Percentiles rank a stretch among this genome's conserved stretches.
phyloP scores from a whole-genome alignment of 2,329 filamentous ascomycete species.

The Aspergillus sp. region DNA sequence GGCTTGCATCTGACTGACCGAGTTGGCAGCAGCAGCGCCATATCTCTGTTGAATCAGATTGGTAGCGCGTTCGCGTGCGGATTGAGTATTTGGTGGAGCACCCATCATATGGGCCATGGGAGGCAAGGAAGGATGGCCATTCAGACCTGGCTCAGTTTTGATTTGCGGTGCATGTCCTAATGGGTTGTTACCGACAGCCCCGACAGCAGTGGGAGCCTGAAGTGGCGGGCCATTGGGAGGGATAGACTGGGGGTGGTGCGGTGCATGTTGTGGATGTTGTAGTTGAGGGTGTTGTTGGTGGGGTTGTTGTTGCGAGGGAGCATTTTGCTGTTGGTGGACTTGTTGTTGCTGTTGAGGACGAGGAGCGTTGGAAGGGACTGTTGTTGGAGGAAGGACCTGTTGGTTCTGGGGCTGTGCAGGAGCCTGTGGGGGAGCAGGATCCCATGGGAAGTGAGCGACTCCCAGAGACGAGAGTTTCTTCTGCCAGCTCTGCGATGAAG shows the following conservation, averaged over 20 bases:
- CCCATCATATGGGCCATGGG: slow-evolving; percentile 36
- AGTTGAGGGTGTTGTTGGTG: slow-evolving; percentile 28
- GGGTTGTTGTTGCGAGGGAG: slow-evolving; percentile 35
- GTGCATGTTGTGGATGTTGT: slow-evolving; percentile 34
- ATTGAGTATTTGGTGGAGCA: slow-evolving; percentile 42
- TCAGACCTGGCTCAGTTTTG: slow-evolving; percentile 54
- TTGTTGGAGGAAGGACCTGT: slow-evolving; percentile 36
- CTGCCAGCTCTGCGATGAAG: slow-evolving; percentile 76
- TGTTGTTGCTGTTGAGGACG: slow-evolving; percentile 34
- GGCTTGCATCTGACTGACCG: slow-evolving; percentile 46
- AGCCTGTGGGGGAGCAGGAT: slow-evolving; percentile 69
- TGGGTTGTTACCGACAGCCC: slow-evolving; percentile 19
- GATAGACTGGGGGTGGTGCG: slow-evolving; percentile 34
- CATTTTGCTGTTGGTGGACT: slow-evolving; percentile 31
- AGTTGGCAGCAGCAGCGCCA: slow-evolving; percentile 43
- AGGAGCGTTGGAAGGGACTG: slow-evolving; percentile 47
- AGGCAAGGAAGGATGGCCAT: slow-evolving; percentile 33
- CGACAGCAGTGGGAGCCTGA: slow-evolving; percentile 22
- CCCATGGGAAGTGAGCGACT: slow-evolving; percentile 92
- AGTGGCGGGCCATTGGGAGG: slow-evolving; percentile 28
- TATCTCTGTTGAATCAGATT: slow-evolving; percentile 52
- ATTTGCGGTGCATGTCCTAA: slow-evolving; percentile 43
- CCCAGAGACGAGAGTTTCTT: slow-evolving; percentile 80
- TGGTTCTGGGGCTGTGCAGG: slow-evolving; percentile 43
- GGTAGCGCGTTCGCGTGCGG: slow-evolving; percentile 56